A percentile compares a stretch with the other conserved stretches of the same genome.
Conservation (phyloP, 371 early-diverging fungal genomes). For the Mucor velutinosus region DNA sequence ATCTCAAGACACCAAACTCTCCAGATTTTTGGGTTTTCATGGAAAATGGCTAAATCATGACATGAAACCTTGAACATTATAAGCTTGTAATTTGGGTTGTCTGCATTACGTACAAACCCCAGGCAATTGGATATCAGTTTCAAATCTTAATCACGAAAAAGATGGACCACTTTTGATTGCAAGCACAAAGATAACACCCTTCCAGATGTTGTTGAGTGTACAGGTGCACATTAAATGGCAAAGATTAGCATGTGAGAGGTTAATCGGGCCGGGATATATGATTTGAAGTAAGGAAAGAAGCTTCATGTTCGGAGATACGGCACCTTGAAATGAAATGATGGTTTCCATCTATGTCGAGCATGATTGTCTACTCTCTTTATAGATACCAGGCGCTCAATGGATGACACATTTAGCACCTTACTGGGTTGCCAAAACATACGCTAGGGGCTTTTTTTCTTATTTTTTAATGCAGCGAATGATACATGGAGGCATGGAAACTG, state of each 20-base stretch:
- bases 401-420: not conserved
- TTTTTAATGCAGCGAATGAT: not conserved
- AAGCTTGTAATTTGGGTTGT: not conserved
- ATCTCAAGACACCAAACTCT: not conserved
- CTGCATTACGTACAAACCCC: not conserved
- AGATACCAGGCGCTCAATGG: not conserved
- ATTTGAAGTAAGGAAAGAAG: not conserved
- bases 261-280: not conserved
- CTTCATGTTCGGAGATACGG: not conserved
- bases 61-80: not conserved
- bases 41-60: not conserved
- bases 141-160: not conserved
- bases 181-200: no score
- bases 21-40: not conserved
- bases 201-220: no score
- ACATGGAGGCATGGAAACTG: not conserved
- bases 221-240: not conserved
- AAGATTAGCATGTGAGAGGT: not conserved
- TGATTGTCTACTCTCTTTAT: not conserved
- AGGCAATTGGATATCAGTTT: not conserved
- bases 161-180: not conserved
- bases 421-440: not conserved
- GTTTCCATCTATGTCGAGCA: not conserved
- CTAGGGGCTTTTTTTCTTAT: not conserved
- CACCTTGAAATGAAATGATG: not conserved